phyloP scores from a whole-genome alignment of 345 rosid species.

The Eucalyptus tenuipes region DNA sequence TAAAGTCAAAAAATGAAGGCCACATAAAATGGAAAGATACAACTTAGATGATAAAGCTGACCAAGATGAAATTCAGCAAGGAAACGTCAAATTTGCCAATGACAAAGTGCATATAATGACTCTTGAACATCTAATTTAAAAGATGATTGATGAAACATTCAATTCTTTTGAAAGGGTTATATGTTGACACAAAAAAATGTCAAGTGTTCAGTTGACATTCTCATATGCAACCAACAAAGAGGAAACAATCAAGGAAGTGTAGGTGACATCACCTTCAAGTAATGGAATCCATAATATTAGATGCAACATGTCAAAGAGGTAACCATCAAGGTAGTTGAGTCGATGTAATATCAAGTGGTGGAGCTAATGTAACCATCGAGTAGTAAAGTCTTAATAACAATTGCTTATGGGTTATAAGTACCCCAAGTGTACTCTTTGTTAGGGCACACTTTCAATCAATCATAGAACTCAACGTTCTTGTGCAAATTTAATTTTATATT shows the following conservation, averaged over 20 bases:
- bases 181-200: background rate
- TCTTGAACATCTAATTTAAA: background rate
- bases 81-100: background rate
- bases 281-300: background rate
- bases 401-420: background rate
- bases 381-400: background rate
- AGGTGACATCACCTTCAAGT: background rate
- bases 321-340: background rate
- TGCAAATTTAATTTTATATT: background rate
- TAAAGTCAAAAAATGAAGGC: background rate
- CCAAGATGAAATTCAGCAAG: background rate
- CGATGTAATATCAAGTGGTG: background rate
- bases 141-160: background rate
- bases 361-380: background rate
- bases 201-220: background rate
- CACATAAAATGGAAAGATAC: background rate
- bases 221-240: background rate
- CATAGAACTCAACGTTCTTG: rapidly evolving
- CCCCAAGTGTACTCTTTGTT: too few relatives aligned
- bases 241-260: background rate
- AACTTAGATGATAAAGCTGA: background rate
- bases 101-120: background rate
- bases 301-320: background rate
- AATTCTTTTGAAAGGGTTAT: background rate
- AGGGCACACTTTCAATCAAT: background rate